Evolutionary conservation across 306 rosid species (phyloP).

Genomic region (Casuarina equisetifolia): DNA sequence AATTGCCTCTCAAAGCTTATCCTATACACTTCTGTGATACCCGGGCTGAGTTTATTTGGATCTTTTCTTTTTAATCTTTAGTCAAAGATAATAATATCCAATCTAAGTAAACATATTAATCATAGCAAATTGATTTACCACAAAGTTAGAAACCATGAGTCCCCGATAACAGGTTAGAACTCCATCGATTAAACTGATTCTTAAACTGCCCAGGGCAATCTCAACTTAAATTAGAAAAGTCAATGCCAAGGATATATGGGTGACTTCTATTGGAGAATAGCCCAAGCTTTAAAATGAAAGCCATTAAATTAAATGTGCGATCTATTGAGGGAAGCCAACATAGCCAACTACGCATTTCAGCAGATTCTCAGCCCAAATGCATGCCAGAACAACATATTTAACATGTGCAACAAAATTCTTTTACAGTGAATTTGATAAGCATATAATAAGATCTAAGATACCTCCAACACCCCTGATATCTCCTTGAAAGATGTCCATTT

Average conservation of each 20-base stretch:
- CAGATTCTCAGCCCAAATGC: constrained; percentile 1
- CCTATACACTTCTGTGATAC: too few relatives aligned
- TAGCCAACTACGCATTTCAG: not conserved
- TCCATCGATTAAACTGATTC: not conserved
- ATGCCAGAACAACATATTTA: constrained; percentile 1
- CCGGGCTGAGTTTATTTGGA: not conserved
- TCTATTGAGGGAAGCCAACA: constrained; percentile 4
- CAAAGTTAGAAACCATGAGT: not conserved
- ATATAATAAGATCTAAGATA: not conserved
- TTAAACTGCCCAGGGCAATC: not conserved
- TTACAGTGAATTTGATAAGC: not conserved
- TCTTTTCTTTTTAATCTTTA: not conserved
- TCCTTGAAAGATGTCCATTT: not conserved
- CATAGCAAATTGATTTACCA: not conserved
- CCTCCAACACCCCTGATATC: not conserved
- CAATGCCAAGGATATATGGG: not conserved
- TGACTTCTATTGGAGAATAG: not conserved
- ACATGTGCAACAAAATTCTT: constrained; percentile 4
- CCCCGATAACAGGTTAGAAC: not conserved
- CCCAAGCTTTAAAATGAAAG: not conserved
- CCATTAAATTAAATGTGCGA: not conserved
- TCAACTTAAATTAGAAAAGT: not conserved
- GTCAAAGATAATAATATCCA: too few relatives aligned
- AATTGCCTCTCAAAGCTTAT: not conserved
- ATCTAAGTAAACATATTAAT: not conserved